Evolutionary conservation across 495 filamentous ascomycete species (phyloP).

Genomic region (Penicillium fimorum): DNA sequence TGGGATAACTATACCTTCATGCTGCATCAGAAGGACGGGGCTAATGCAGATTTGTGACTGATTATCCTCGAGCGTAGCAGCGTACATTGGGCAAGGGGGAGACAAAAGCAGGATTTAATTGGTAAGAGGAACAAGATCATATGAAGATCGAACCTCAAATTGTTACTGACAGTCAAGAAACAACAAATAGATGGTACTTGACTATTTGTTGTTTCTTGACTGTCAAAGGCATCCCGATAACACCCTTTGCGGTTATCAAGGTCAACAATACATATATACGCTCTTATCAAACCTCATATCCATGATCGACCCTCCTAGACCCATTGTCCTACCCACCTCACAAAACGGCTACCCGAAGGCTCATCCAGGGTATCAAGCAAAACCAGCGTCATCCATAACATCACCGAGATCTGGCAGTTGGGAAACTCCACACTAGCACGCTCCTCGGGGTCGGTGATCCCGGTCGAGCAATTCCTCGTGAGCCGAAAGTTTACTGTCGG

Average conservation of each 20-base stretch:
- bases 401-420: conserved; percentile 12
- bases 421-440: conserved; percentile 4
- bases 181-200: conserved; percentile 19
- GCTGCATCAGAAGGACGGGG: not conserved
- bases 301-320: not conserved
- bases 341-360: conserved; percentile 19
- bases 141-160: no score
- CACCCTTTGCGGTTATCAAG: conserved; percentile 18
- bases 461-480: conserved; percentile 25
- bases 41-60: not conserved
- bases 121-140: no score
- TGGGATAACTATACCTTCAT: not conserved
- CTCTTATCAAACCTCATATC: not conserved
- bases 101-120: no score
- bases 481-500: conserved; percentile 29
- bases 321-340: conserved; percentile 14
- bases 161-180: not conserved
- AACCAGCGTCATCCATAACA: conserved; percentile 19
- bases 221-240: conserved; percentile 24
- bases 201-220: no score
- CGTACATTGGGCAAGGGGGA: no score
- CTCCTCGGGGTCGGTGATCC: conserved; percentile 17
- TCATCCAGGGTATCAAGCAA: conserved; percentile 19
- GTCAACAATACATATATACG: not conserved
- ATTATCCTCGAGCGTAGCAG: no score